A percentile compares a stretch with the other conserved stretches of the same genome.
Conservation (phyloP, 2,329 filamentous ascomycete genomes). For the Pestalotiopsis fici region DNA sequence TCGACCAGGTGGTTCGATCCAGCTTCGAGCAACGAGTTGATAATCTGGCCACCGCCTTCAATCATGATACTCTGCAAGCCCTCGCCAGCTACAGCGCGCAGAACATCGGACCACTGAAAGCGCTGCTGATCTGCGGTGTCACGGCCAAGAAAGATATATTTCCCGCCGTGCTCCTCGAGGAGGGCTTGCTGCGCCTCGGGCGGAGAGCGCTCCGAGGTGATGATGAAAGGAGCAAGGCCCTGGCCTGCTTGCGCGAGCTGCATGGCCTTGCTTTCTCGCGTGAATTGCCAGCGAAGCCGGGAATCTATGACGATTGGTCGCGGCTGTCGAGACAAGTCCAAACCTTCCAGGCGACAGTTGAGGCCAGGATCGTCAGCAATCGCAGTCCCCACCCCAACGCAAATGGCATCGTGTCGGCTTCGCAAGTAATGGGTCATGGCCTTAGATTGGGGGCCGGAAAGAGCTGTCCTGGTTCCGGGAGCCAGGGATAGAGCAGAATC, state of each 20-base stretch:
- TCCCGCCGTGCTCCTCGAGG: constrained; percentile 52
- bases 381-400: constrained; percentile 83
- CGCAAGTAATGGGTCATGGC: constrained; percentile 93
- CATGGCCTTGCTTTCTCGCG: constrained; percentile 63
- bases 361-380: constrained; percentile 82
- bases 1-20: constrained; percentile 65
- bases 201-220: constrained; percentile 53
- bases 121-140: constrained; percentile 14
- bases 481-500: constrained; percentile 77
- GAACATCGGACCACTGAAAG: constrained; percentile 66
- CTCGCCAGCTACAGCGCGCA: constrained; percentile 57
- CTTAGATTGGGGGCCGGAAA: constrained; percentile 84
- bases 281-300: constrained; percentile 69
- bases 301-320: constrained; percentile 84
- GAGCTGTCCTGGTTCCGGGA: constrained; percentile 76
- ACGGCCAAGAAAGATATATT: constrained; percentile 43
- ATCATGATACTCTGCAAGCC: constrained; percentile 83
- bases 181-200: constrained; percentile 42
- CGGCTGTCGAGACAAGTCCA: constrained; percentile 57
- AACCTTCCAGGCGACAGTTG: constrained; percentile 69
- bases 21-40: constrained; percentile 76
- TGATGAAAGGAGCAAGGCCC: constrained; percentile 74
- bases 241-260: constrained; percentile 62
- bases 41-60: constrained; percentile 81
- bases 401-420: constrained; percentile 78